These are phyloP conservation scores for Neoconidiobolus thromboides DNA, from an alignment of 371 early-diverging fungal species.

Conservation along the genomic window DNA sequence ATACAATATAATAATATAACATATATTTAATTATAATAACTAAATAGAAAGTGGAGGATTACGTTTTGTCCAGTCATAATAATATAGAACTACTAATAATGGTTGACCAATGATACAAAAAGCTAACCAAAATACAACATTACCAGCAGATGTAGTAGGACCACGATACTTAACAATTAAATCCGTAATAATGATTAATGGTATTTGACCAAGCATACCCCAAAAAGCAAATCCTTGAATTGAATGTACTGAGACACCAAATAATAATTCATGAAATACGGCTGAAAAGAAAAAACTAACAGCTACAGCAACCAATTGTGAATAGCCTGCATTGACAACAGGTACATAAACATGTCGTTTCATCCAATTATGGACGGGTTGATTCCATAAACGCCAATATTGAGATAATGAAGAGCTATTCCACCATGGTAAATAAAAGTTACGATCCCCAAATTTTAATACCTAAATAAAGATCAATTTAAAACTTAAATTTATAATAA, in stretches of 20 bases:
- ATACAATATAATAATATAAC: no score
- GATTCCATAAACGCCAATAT: slow-evolving; percentile 86
- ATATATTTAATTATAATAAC: no score
- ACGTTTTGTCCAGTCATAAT: slow-evolving; percentile 41
- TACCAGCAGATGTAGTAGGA: slow-evolving; percentile 63
- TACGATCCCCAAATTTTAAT: slow-evolving; percentile 72
- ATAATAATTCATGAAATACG: slow-evolving; percentile 62
- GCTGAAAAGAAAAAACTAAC: slow-evolving; percentile 67
- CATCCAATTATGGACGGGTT: slow-evolving; percentile 67
- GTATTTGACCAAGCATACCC: slow-evolving; percentile 79
- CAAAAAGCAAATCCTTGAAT: slow-evolving; percentile 65
- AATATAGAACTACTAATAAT: slow-evolving; percentile 57
- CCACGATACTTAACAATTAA: slow-evolving; percentile 46
- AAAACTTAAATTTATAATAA: neutral
- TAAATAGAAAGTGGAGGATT: neutral
- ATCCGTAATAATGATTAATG: slow-evolving; percentile 52
- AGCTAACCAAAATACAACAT: slow-evolving; percentile 75
- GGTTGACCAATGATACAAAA: slow-evolving; percentile 78
- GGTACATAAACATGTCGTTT: slow-evolving; percentile 80
- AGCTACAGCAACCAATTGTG: slow-evolving; percentile 29
- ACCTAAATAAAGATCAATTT: slow-evolving; percentile 16
- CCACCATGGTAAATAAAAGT: slow-evolving; percentile 86
- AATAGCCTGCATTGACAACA: slow-evolving; percentile 26
- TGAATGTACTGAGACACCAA: slow-evolving; percentile 68
- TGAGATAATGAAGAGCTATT: slow-evolving; percentile 59